A percentile compares a stretch with the other conserved stretches of the same genome.
These are phyloP conservation scores for Calocera viscosa DNA, from an alignment of 768 basidiomycete species.

Conservation along the genomic window DNA sequence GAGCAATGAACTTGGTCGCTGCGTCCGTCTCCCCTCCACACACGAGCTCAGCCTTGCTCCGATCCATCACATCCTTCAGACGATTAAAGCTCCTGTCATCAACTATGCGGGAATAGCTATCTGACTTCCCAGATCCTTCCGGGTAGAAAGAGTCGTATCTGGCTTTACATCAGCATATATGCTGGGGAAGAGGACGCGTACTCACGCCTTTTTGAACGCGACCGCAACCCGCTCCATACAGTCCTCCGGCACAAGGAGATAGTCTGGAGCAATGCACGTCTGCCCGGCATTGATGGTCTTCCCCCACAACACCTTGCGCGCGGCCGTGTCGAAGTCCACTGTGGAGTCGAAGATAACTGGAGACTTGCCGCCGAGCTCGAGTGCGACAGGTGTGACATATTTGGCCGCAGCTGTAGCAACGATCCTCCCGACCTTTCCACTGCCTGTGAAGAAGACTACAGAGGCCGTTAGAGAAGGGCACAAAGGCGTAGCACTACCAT, in stretches of 20 bases:
- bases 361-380: conserved; percentile 47
- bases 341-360: conserved; percentile 60
- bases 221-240: conserved; percentile 32
- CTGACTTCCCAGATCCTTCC: conserved; percentile 32
- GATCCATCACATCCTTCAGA: conserved; percentile 48
- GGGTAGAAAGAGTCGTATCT: conserved; percentile 51
- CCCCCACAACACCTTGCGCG: conserved; percentile 71
- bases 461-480: conserved; percentile 27
- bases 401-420: conserved; percentile 66
- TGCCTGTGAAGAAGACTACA: conserved; percentile 32
- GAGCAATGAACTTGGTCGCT: conserved; percentile 45
- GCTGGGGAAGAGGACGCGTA: neutral
- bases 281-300: conserved; percentile 64
- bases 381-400: conserved; percentile 53
- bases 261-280: conserved; percentile 56
- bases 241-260: conserved; percentile 35
- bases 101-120: conserved; percentile 42
- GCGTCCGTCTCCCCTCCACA: conserved; percentile 52
- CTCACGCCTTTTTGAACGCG: conserved; percentile 36
- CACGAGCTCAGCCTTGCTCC: conserved; percentile 51
- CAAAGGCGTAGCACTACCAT: conserved; percentile 22
- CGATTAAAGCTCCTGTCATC: conserved; percentile 44
- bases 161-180: neutral
- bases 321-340: conserved; percentile 51
- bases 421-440: conserved; percentile 49